These are phyloP conservation scores for Phytophthora aleatoria DNA, from an alignment of 352 stramenopile species.

Conservation along the genomic window DNA sequence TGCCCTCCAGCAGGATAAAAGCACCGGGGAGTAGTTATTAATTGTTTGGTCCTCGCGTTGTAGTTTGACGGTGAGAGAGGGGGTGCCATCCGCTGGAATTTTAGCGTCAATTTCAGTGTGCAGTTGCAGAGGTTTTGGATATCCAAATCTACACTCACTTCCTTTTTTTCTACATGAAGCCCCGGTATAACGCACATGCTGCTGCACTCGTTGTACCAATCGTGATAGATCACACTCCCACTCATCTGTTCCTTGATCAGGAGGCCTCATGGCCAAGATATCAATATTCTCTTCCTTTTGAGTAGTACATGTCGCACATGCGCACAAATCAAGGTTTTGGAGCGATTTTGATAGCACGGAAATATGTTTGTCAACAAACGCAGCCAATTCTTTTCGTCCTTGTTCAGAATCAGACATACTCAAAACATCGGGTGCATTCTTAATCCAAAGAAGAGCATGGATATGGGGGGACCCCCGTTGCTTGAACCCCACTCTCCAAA, in stretches of 20 bases:
- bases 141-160: constrained; percentile 8
- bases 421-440: constrained; percentile 18
- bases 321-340: background rate
- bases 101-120: background rate
- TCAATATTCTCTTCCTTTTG: background rate
- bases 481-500: constrained; percentile 35
- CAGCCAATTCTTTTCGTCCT: background rate
- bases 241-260: background rate
- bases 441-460: constrained; percentile 25
- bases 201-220: constrained; percentile 19
- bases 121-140: constrained; percentile 3
- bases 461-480: constrained; percentile 26
- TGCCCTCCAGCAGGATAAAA: constrained; percentile 11
- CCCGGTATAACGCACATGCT: constrained; percentile 10
- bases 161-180: constrained; percentile 12
- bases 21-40: constrained; percentile 10
- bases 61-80: background rate
- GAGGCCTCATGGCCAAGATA: background rate
- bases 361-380: constrained; percentile 10
- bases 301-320: background rate
- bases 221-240: constrained; percentile 17
- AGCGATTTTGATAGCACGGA: background rate
- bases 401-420: constrained; percentile 1
- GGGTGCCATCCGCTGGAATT: background rate
- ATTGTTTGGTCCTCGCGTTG: constrained; percentile 1